Evolutionary conservation across 140 eudicot genomes (phyloP), one percentile per base, ranked within the genome.

Genomic region (Stevia rebaudiana): DNA sequence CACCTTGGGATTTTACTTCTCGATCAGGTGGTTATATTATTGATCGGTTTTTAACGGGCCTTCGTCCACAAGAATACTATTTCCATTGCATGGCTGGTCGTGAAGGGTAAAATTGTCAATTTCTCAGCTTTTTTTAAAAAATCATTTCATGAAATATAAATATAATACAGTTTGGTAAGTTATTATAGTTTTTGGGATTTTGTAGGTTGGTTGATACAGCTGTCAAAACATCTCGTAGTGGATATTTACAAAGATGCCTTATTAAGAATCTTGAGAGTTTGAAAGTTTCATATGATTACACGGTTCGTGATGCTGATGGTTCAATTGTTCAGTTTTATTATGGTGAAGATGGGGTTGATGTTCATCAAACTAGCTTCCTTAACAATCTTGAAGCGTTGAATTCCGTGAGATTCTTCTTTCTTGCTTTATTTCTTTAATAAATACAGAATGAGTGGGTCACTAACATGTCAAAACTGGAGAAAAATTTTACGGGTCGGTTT

Each of bases 51-150:
- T 84, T 91, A 46, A 77, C 87, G 35, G 98, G 98, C 18, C 96
- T 91, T 56, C 95, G 94, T 63, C 96, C 98, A 28, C 95, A 88
- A 64, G 98, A 92, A 58, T 92, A 88, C 53, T 92, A 88, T 74
- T 92, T 92, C 66, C 98, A 92, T 51, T 92, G 98, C 87, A 92
- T 92, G 98, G 98, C 96, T 75, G 98, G 98, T 55, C 96, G 96
- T 46, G 98, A 92, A 79, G 98, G 98, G 97, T 90, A 86, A 56
- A 80, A 56, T 35, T 65, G 21, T 40, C 17, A 8, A 53, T 43
- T 28, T 56, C 28, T 40, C 12, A 22, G 24, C 13, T 46, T 9
- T 18, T 25, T 13, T 33, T n/a, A n/a, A n/a, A n/a, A 44, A 17
- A 6, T 28, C 8, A n/a, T 56, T n/a, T n/a, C n/a, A n/a, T n/a